Evolutionary conservation across 257 asterid species (phyloP), one percentile per base, ranked within the genome.

Genomic region (Solanum dulcamara): DNA sequence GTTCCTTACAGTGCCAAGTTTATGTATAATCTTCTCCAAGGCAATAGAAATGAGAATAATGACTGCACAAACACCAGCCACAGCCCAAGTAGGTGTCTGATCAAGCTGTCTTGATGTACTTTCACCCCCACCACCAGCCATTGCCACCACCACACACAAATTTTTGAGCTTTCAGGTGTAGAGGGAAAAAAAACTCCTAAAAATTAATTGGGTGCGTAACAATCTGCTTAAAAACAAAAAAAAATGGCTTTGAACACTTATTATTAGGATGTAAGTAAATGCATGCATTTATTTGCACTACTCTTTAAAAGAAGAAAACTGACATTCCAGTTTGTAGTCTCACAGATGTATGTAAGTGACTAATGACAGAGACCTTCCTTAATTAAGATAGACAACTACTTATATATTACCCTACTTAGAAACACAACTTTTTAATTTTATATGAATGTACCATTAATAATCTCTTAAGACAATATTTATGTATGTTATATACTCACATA

Each of bases 1-100:
- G 26, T 28, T 13, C 51, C 83, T 14, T 90, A 96, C 98, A 48
- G 90, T 87, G 89, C 98, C 98, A 81, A 90, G 87, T 91, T 94
- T 94, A 86, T 94, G 99, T 11, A 96, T 92, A 88, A 93, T 55
- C 89, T 90, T 94, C 89, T 96, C 99, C 60, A 96, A 84, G 26
- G 91, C 90, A 87, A 94, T 86, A 20, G 98, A 96, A 90, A 96
- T 87, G 68, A 96, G 12, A 75, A 96, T 94, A 75, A 96, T 96
- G 37, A 92, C 89, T 0, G 93, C 90, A 85, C 97, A 96, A 17
- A 96, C 97, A 71, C 96, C 94, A 75, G 99, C 97, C 64, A 93
- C 97, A 10, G 97, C 99, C 98, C 99, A 96, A 84, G 99, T 96
- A 22, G 99, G 90, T 32, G 98, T 96, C 82, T 94, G 93, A 48